Evolutionary conservation across 139 green algal species (phyloP).

Genomic region (Chlorella sp.): DNA sequence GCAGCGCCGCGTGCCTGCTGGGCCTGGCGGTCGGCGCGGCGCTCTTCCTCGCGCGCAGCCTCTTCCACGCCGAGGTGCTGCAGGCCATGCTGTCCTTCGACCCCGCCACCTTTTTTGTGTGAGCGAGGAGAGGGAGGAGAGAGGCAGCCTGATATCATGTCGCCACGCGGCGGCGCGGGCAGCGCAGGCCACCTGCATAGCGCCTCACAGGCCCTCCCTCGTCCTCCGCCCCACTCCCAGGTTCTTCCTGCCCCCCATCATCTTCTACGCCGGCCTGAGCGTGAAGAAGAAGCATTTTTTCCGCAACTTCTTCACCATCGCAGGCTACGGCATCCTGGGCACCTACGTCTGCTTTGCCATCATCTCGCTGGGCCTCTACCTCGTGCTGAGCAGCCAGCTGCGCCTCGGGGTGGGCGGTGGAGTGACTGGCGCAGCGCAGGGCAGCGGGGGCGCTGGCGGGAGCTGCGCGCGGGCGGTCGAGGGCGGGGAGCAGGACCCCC

Average conservation of each 20-base stretch:
- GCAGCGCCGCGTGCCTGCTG: constrained; percentile 50
- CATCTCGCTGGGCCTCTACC: constrained; percentile 54
- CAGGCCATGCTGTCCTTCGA: constrained; percentile 55
- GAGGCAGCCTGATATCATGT: too few relatives aligned
- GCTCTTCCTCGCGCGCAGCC: constrained; percentile 38
- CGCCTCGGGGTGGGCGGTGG: too few relatives aligned
- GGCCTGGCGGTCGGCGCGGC: constrained; percentile 42
- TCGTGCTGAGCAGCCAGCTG: constrained; percentile 39
- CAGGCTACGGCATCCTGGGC: constrained; percentile 72
- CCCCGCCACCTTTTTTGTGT: constrained; percentile 59
- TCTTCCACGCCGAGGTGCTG: constrained; percentile 35
- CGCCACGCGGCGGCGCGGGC: too few relatives aligned
- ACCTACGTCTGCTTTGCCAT: constrained; percentile 70
- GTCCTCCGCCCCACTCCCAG: constrained; percentile 71
- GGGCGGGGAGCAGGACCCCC: too few relatives aligned
- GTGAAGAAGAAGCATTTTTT: constrained; percentile 89
- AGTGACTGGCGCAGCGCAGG: constrained; percentile 16
- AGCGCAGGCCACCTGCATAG: too few relatives aligned
- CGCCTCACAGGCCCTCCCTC: too few relatives aligned
- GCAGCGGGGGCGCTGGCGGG: neutral
- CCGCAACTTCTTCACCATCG: constrained; percentile 77
- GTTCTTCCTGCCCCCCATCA: constrained; percentile 87
- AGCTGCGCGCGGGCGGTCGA: too few relatives aligned
- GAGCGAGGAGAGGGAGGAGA: too few relatives aligned
- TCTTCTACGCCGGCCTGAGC: constrained; percentile 81